phyloP scores from a whole-genome alignment of 371 early-diverging fungal genomes.

The Mycotypha africana region DNA sequence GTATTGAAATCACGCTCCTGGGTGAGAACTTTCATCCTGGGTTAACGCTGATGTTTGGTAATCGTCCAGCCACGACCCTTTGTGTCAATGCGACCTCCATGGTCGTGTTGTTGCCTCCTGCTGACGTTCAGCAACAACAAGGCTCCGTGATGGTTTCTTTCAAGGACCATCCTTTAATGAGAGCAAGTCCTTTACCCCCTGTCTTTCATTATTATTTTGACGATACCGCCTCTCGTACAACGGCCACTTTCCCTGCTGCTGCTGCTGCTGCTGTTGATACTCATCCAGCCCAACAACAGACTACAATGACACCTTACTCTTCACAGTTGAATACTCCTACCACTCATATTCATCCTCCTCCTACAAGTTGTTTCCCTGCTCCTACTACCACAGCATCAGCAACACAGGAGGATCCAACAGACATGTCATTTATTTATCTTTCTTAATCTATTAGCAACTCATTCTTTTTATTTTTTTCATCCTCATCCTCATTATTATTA shows the following conservation, averaged over 20 bases:
- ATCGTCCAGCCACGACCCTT: constrained; percentile 37
- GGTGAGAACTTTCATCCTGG: constrained; percentile 64
- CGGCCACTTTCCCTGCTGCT: too few species aligned
- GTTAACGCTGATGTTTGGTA: constrained; percentile 47
- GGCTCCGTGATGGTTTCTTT: constrained; percentile 69
- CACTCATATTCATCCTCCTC: too few species aligned
- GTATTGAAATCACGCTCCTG: constrained; percentile 65
- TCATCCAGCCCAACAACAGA: neutral
- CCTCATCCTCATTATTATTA: too few species aligned
- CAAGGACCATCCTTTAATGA: constrained; percentile 36
- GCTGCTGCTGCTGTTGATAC: too few species aligned
- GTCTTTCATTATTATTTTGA: constrained; percentile 41
- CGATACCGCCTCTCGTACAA: too few species aligned
- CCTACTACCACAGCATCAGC: too few species aligned
- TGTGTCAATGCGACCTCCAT: constrained; percentile 58
- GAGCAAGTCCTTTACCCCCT: constrained; percentile 21
- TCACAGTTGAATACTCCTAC: too few species aligned
- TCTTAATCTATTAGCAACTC: too few species aligned
- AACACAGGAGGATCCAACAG: too few species aligned
- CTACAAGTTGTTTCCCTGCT: too few species aligned
- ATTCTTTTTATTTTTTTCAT: too few species aligned
- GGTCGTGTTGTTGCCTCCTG: constrained; percentile 75
- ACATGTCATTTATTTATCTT: too few species aligned
- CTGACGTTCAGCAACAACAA: constrained; percentile 30
- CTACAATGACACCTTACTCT: neutral